Percentiles rank a stretch among this genome's conserved stretches.
These are phyloP conservation scores for Phoenix dactylifera DNA, from an alignment of 176 grass and related monocot species.

Conservation along the genomic window DNA sequence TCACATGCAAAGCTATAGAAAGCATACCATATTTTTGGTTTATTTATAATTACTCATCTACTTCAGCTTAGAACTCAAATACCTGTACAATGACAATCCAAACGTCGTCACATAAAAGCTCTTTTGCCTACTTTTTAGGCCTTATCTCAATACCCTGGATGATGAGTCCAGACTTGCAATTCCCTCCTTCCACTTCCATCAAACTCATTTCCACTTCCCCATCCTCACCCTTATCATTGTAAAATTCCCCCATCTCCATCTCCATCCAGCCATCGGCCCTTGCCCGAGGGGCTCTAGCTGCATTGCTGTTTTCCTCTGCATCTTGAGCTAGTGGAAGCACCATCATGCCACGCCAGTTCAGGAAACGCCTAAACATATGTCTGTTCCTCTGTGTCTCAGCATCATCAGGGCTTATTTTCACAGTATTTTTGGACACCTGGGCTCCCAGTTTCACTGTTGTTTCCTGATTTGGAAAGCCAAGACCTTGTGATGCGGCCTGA, in stretches of 20 bases:
- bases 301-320: not conserved
- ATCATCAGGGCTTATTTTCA: conserved; percentile 6
- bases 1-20: too few relatives aligned
- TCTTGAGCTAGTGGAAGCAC: not conserved
- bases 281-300: not conserved
- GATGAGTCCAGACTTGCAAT: conserved; percentile 42
- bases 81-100: too few relatives aligned
- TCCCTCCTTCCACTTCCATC: conserved; percentile 20
- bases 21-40: too few relatives aligned
- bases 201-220: conserved; percentile 21
- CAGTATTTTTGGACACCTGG: not conserved
- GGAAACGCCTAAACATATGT: not conserved
- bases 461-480: conserved; percentile 17
- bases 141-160: conserved; percentile 38
- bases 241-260: conserved; percentile 35
- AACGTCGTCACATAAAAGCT: too few relatives aligned
- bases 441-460: conserved; percentile 21
- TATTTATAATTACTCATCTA: too few relatives aligned
- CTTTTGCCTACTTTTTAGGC: conserved; percentile 19
- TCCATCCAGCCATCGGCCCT: conserved; percentile 44
- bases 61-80: too few relatives aligned
- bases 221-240: conserved; percentile 23
- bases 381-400: not conserved
- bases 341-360: not conserved
- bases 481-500: conserved; percentile 1